phyloP scores from a whole-genome alignment of 176 grass and related monocot genomes.

The Alopecurus myosuroides region DNA sequence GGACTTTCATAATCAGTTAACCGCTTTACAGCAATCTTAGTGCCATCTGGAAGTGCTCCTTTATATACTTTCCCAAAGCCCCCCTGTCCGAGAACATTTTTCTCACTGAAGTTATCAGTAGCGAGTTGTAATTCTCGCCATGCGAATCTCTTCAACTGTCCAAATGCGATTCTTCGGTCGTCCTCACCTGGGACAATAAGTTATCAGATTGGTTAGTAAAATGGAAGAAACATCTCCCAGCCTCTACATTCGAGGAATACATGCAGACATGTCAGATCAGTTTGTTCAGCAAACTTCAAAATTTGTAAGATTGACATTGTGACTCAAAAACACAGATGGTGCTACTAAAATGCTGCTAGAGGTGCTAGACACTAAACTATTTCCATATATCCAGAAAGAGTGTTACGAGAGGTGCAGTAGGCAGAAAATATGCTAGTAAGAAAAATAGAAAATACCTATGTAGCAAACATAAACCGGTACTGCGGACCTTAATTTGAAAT shows the following conservation, averaged over 20 bases:
- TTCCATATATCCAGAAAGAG: neutral
- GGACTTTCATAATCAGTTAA: constrained; percentile 92
- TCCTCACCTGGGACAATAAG: constrained; percentile 68
- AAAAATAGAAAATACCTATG: neutral
- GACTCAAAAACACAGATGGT: neutral
- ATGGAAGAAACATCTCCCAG: neutral
- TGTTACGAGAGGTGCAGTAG: neutral
- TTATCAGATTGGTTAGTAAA: constrained; percentile 11
- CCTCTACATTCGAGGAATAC: neutral
- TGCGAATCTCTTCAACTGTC: constrained; percentile 89
- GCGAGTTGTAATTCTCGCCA: constrained; percentile 90
- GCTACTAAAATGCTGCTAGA: neutral
- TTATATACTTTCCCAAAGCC: constrained; percentile 99
- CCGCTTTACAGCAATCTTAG: constrained; percentile 95
- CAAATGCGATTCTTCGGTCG: constrained; percentile 88
- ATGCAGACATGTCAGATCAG: neutral
- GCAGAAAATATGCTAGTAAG: constrained; percentile 7
- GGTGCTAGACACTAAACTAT: neutral
- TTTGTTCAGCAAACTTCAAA: neutral
- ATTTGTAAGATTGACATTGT: neutral
- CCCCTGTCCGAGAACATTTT: constrained; percentile 93
- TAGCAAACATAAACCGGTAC: neutral
- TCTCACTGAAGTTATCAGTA: constrained; percentile 81
- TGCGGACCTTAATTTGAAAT: neutral
- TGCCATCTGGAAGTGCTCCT: constrained; percentile 81